phyloP scores from a whole-genome alignment of 805 yeast genomes.

The Starmerella vaccinii region DNA sequence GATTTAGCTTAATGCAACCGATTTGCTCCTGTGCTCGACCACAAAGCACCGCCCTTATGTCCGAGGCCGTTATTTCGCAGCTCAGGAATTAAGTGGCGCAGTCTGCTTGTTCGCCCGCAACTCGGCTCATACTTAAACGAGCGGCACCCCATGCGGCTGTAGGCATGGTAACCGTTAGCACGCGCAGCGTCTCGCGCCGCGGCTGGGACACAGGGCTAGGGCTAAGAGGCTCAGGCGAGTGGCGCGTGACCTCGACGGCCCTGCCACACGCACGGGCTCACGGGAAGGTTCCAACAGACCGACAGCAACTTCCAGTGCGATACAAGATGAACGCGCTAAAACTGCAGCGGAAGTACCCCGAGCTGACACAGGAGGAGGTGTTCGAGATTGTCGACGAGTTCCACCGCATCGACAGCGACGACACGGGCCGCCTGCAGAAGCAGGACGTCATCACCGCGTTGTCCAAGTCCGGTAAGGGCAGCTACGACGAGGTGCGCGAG shows the following conservation, averaged over 20 bases:
- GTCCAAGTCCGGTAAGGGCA: constrained; percentile 63
- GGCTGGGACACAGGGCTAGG: background rate
- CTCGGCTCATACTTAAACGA: background rate
- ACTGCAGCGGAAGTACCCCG: constrained; percentile 72
- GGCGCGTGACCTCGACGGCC: constrained; percentile 4
- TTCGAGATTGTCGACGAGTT: constrained; percentile 79
- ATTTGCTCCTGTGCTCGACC: too few relatives aligned
- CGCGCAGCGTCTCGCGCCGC: background rate
- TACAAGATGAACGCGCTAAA: constrained; percentile 52
- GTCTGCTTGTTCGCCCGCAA: too few relatives aligned
- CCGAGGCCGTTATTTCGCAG: too few relatives aligned
- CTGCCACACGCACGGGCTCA: background rate
- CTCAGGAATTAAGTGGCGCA: too few relatives aligned
- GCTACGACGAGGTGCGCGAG: constrained; percentile 89
- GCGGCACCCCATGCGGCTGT: background rate
- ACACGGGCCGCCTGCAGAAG: constrained; percentile 89
- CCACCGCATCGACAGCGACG: constrained; percentile 68
- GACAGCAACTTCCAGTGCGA: background rate
- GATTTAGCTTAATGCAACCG: too few relatives aligned
- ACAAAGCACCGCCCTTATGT: too few relatives aligned
- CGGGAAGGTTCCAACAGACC: background rate
- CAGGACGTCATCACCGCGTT: constrained; percentile 78
- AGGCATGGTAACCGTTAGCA: background rate
- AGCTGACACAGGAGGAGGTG: constrained; percentile 73
- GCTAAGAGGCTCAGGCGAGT: background rate